Evolutionary conservation across 805 yeast species (phyloP).

Genomic region (Candida quercuum): DNA sequence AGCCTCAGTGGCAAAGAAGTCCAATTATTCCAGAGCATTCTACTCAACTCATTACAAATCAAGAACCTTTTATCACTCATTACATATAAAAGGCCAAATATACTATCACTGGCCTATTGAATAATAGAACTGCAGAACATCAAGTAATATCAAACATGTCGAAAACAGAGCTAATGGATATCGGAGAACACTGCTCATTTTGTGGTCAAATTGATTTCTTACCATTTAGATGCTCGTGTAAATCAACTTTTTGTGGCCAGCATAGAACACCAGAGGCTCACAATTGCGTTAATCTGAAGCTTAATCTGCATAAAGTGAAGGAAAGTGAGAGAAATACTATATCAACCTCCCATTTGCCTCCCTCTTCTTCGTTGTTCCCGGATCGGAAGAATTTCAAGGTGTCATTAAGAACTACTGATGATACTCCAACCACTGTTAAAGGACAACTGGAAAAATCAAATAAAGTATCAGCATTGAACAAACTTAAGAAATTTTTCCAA

Average conservation of each 20-base stretch:
- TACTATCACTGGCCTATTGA: too few species aligned
- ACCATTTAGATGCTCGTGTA: constrained; percentile 24
- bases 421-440: constrained; percentile 11
- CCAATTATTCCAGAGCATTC: background rate
- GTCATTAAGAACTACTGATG: constrained; percentile 14
- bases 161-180: constrained; percentile 24
- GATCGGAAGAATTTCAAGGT: constrained; percentile 18
- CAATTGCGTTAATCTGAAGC: constrained; percentile 14
- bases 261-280: constrained; percentile 23
- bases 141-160: constrained; percentile 11
- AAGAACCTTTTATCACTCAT: too few species aligned
- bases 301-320: too few species aligned
- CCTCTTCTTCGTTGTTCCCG: constrained; percentile 20
- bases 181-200: constrained; percentile 25
- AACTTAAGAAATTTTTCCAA: constrained; percentile 16
- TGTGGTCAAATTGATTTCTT: constrained; percentile 26
- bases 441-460: constrained; percentile 2
- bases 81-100: too few species aligned
- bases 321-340: constrained; percentile 7
- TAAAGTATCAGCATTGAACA: constrained; percentile 13
- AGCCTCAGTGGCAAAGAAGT: background rate
- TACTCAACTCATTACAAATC: background rate
- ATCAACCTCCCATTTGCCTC: constrained; percentile 19
- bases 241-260: constrained; percentile 15
- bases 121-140: too few species aligned